Percentiles rank a stretch among this genome's conserved stretches.
These are phyloP conservation scores for Blastocystis sp. DNA, from an alignment of 352 stramenopile species.

Conservation along the genomic window DNA sequence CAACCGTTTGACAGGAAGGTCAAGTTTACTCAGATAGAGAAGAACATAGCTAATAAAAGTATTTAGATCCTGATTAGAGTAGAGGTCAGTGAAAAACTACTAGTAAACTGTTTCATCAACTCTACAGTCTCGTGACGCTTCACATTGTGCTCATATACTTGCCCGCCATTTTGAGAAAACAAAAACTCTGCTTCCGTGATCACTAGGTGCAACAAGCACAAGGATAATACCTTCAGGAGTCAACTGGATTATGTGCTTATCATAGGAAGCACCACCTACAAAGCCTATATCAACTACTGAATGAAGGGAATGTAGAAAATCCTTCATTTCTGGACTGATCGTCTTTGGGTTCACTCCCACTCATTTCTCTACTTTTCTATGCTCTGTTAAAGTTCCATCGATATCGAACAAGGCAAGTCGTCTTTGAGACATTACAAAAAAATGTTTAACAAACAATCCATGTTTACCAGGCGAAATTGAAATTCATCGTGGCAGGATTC, in stretches of 20 bases:
- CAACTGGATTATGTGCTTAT: conserved; percentile 18
- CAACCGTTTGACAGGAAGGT: conserved; percentile 43
- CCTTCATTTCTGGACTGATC: conserved; percentile 4
- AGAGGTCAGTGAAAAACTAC: conserved; percentile 44
- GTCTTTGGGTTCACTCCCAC: not conserved
- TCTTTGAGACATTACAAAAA: not conserved
- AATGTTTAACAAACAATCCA: not conserved
- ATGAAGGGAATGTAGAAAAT: not conserved
- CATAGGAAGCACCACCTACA: conserved; percentile 46
- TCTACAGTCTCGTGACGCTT: not conserved
- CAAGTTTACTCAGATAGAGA: conserved; percentile 47
- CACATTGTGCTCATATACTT: not conserved
- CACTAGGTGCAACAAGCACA: not conserved
- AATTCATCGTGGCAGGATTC: conserved; percentile 12
- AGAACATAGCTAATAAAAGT: conserved; percentile 24
- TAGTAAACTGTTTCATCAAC: not conserved
- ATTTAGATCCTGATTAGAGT: conserved; percentile 17
- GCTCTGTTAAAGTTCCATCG: conserved; percentile 36
- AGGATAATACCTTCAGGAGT: not conserved
- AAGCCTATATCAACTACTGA: conserved; percentile 8
- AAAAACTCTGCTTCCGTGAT: conserved; percentile 3
- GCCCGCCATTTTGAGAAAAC: conserved; percentile 46
- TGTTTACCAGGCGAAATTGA: conserved; percentile 43
- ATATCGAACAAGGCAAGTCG: conserved; percentile 50
- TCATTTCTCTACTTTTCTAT: not conserved